A percentile compares a stretch with the other conserved stretches of the same genome.
Conservation (phyloP, 768 basidiomycete genomes). For the Zangia roseola region DNA sequence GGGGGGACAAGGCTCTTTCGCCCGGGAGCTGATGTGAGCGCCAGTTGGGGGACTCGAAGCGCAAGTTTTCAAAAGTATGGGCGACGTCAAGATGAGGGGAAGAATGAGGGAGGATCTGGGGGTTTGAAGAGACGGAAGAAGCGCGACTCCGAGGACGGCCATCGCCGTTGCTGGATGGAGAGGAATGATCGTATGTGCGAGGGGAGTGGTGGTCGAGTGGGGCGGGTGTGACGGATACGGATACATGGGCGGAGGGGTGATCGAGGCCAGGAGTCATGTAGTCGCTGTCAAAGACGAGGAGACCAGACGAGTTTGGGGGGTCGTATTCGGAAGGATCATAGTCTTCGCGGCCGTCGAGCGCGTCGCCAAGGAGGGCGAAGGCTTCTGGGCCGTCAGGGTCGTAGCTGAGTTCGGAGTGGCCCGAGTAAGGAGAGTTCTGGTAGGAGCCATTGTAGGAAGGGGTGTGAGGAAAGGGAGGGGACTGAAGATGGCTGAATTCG, state of each 20-base stretch:
- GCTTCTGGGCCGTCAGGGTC: constrained; percentile 46
- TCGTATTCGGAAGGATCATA: constrained; percentile 81
- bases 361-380: constrained; percentile 51
- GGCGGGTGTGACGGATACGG: constrained; percentile 39
- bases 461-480: constrained; percentile 46
- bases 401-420: constrained; percentile 63
- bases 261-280: constrained; percentile 36
- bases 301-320: constrained; percentile 44
- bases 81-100: constrained; percentile 61
- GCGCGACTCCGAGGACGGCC: constrained; percentile 56
- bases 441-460: constrained; percentile 66
- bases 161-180: constrained; percentile 59
- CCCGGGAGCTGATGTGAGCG: constrained; percentile 44
- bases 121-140: constrained; percentile 66
- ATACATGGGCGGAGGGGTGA: constrained; percentile 31
- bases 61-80: constrained; percentile 56
- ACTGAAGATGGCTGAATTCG: constrained; percentile 36
- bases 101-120: constrained; percentile 38
- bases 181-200: constrained; percentile 57
- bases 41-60: constrained; percentile 67
- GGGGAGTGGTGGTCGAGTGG: constrained; percentile 37
- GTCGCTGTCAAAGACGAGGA: constrained; percentile 60
- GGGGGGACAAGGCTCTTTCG: constrained; percentile 38
- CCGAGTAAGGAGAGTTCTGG: constrained; percentile 69
- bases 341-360: constrained; percentile 41